phyloP scores from a whole-genome alignment of 768 basidiomycete genomes.

The Neoboletus subvelutipes region DNA sequence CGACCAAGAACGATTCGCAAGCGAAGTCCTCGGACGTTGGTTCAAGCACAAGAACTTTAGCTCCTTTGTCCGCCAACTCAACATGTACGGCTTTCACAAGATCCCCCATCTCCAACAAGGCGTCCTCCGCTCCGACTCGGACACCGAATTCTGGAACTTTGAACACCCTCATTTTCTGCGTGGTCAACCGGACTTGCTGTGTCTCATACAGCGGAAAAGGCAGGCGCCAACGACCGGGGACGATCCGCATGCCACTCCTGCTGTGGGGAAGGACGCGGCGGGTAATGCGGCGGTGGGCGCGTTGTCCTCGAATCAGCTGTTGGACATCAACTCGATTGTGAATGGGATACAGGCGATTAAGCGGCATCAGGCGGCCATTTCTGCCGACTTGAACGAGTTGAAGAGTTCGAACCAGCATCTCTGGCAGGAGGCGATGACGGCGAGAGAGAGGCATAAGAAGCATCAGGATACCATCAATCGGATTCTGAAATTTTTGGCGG shows the following conservation, averaged over 20 bases:
- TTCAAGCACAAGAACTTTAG: conserved; percentile 99
- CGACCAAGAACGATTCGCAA: conserved; percentile 87
- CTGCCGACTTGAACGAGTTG: conserved; percentile 82
- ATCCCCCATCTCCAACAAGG: conserved; percentile 96
- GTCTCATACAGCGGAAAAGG: conserved; percentile 84
- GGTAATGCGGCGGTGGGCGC: conserved; percentile 20
- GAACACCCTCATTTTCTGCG: conserved; percentile 86
- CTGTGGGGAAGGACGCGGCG: conserved; percentile 15
- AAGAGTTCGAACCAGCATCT: conserved; percentile 84
- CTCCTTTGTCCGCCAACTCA: conserved; percentile 90
- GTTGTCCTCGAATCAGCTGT: conserved; percentile 48
- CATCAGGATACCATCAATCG: conserved; percentile 96
- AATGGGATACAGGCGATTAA: conserved; percentile 85
- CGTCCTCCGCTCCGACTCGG: conserved; percentile 78
- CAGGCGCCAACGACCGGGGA: conserved; percentile 42
- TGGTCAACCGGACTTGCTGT: conserved; percentile 85
- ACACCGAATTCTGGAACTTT: conserved; percentile 89
- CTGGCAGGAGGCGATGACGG: conserved; percentile 88
- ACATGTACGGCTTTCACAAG: conserved; percentile 97
- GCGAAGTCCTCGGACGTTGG: conserved; percentile 87
- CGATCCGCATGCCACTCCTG: conserved; percentile 20
- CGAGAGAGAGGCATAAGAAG: conserved; percentile 80
- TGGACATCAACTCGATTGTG: conserved; percentile 79
- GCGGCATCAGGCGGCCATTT: conserved; percentile 90
- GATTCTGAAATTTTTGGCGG: conserved; percentile 92